Conservation (phyloP, 2,329 filamentous ascomycete species). For the Xylaria sp. region DNA sequence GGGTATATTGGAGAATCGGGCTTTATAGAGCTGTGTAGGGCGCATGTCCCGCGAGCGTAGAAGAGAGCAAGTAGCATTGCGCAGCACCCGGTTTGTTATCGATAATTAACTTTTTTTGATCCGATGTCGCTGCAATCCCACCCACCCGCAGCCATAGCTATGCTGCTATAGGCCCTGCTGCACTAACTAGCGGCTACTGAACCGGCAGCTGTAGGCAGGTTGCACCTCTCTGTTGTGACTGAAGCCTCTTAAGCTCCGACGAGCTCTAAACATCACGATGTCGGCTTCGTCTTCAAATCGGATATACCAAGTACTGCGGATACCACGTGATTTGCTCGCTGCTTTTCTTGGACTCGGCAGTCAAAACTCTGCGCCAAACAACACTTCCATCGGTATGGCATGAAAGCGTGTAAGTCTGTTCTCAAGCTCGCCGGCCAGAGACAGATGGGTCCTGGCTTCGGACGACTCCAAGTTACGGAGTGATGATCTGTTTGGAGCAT, state of each 20-base stretch:
- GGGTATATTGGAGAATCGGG: slow-evolving; percentile 13
- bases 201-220: neutral
- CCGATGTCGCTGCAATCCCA: slow-evolving; percentile 37
- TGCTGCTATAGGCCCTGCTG: neutral
- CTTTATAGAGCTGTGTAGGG: slow-evolving; percentile 5
- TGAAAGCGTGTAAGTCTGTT: neutral
- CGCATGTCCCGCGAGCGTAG: neutral
- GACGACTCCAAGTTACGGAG: neutral
- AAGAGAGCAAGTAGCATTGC: neutral
- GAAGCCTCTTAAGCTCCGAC: neutral
- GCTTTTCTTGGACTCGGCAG: neutral
- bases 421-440: neutral
- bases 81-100: slow-evolving; percentile 37
- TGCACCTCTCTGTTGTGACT: neutral
- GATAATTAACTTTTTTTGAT: slow-evolving; percentile 36
- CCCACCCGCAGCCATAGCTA: slow-evolving; percentile 12
- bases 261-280: neutral
- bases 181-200: neutral
- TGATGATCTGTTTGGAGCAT: neutral
- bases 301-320: neutral
- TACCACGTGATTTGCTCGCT: neutral
- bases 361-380: neutral
- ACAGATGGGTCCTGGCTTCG: neutral
- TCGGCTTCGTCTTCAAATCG: neutral
- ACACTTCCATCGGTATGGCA: neutral